phyloP scores from a whole-genome alignment of 257 asterid genomes.

The Nicotiana attenuata region DNA sequence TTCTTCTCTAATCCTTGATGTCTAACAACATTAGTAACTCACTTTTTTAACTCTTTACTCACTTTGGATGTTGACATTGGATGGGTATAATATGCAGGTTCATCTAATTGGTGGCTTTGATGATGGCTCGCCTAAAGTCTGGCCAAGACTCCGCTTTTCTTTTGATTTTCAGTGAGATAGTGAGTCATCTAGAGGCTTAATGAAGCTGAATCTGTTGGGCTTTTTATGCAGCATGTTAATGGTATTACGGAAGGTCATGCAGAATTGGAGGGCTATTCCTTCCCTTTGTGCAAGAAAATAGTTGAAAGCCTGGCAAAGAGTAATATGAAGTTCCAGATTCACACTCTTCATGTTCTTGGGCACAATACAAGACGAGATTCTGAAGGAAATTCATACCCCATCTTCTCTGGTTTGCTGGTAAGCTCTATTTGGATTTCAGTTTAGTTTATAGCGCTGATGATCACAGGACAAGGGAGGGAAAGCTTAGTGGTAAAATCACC shows the following conservation, averaged over 20 bases:
- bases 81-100: constrained; percentile 54
- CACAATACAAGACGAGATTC: constrained; percentile 70
- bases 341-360: constrained; percentile 73
- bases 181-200: constrained; percentile 17
- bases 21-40: constrained; percentile 14
- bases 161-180: constrained; percentile 18
- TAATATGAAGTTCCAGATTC: constrained; percentile 58
- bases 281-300: constrained; percentile 78
- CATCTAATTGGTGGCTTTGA: constrained; percentile 82
- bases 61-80: constrained; percentile 15
- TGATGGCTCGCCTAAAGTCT: constrained; percentile 62
- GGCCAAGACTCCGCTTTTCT: constrained; percentile 25
- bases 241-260: constrained; percentile 17
- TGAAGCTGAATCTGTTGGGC: constrained; percentile 21
- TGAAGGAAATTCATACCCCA: constrained; percentile 60
- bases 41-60: background rate
- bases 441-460: background rate
- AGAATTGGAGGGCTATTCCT: constrained; percentile 53
- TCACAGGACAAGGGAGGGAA: background rate
- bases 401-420: constrained; percentile 87
- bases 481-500: constrained; percentile 6
- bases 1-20: constrained; percentile 4
- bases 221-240: constrained; percentile 43
- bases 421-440: constrained; percentile 14
- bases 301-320: constrained; percentile 51